Conservation (phyloP, 2,329 filamentous ascomycete genomes). For the Sarocladium brachiariae region DNA sequence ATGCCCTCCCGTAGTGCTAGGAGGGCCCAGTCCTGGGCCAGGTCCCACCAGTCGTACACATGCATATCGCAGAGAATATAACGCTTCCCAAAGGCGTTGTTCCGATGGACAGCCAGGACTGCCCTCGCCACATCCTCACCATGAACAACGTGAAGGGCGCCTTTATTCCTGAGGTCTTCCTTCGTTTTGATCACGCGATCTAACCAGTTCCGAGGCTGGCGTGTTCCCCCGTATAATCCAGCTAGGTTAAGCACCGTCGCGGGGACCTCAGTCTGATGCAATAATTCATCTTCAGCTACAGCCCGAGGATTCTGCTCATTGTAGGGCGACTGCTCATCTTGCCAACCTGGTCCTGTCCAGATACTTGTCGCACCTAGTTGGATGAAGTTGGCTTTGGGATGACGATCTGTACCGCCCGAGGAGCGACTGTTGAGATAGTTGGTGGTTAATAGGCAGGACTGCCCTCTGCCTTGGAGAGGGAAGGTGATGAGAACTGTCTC, state of each 20-base stretch:
- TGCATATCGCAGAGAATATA: slow-evolving; percentile 3
- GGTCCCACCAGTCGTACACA: slow-evolving; percentile 6
- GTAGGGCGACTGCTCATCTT: slow-evolving; percentile 3
- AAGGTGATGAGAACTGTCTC: neutral
- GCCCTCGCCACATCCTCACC: slow-evolving; percentile 5
- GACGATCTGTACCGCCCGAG: neutral
- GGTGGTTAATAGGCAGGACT: neutral
- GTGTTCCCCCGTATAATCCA: neutral
- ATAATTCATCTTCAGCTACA: slow-evolving; percentile 2
- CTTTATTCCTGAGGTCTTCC: slow-evolving; percentile 3
- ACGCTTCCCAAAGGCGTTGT: neutral
- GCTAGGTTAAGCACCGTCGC: slow-evolving; percentile 2
- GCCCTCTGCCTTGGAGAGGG: slow-evolving; percentile 1
- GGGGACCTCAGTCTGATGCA: neutral
- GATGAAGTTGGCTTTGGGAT: neutral
- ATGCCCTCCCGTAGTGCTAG: neutral
- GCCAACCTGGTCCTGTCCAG: slow-evolving; percentile 4
- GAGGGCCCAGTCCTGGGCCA: neutral
- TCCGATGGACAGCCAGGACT: slow-evolving; percentile 1
- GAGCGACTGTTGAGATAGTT: slow-evolving; percentile 7
- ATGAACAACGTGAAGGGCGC: neutral
- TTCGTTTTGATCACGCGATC: neutral
- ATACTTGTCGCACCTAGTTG: slow-evolving; percentile 1
- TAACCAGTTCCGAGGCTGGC: slow-evolving; percentile 1
- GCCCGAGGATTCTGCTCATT: neutral